phyloP scores from a whole-genome alignment of 2,329 filamentous ascomycete species.

The Fusarium secorum region DNA sequence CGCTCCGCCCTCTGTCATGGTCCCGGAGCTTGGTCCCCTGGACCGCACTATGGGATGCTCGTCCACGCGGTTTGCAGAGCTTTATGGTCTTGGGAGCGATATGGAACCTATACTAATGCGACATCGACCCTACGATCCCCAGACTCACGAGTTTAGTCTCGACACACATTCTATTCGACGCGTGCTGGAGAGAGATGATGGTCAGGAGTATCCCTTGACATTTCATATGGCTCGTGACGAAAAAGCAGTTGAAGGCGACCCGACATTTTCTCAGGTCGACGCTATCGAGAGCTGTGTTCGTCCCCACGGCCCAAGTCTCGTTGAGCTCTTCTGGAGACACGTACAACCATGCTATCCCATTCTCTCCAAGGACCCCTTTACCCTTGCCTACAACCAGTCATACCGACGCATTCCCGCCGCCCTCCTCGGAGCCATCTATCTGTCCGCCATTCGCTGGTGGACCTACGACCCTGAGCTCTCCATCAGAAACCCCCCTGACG shows the following conservation, averaged over 20 bases:
- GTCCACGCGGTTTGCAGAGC: conserved; percentile 42
- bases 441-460: conserved; percentile 64
- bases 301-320: conserved; percentile 65
- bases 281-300: conserved; percentile 66
- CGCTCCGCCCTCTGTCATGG: conserved; percentile 27
- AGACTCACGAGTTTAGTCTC: conserved; percentile 51
- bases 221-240: conserved; percentile 47
- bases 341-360: conserved; percentile 63
- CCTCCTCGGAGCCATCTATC: conserved; percentile 63
- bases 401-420: conserved; percentile 61
- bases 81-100: conserved; percentile 46
- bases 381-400: conserved; percentile 60
- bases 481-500: conserved; percentile 41
- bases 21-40: conserved; percentile 27
- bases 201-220: conserved; percentile 45
- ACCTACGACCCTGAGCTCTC: conserved; percentile 51
- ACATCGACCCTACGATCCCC: conserved; percentile 61
- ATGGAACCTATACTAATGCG: conserved; percentile 48
- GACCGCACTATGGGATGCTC: conserved; percentile 40
- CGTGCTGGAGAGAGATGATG: conserved; percentile 59
- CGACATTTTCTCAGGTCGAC: conserved; percentile 39
- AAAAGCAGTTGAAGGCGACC: conserved; percentile 42
- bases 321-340: conserved; percentile 69
- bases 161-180: conserved; percentile 69
- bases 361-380: conserved; percentile 61